phyloP scores from a whole-genome alignment of 2,329 filamentous ascomycete genomes.

The Talaromyces sp. region DNA sequence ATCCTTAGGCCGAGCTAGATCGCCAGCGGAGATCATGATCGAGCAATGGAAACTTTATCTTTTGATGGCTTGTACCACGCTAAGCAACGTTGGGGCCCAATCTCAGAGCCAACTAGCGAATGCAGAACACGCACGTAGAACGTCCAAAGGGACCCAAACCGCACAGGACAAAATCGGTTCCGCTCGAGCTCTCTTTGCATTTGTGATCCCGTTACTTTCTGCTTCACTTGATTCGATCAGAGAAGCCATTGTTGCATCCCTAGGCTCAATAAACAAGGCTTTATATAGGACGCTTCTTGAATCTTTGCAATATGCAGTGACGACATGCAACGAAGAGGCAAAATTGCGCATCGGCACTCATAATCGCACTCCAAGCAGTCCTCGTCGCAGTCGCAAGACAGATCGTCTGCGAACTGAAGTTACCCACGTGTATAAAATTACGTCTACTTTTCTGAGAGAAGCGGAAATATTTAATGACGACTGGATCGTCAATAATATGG shows the following conservation, averaged over 20 bases:
- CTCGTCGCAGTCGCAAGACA: conserved; percentile 75
- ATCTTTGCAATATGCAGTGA: conserved; percentile 81
- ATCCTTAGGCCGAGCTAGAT: conserved; percentile 50
- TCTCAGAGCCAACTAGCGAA: conserved; percentile 58
- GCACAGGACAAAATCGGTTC: conserved; percentile 78
- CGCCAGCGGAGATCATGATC: conserved; percentile 79
- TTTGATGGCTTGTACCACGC: conserved; percentile 92
- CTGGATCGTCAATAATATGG: conserved; percentile 84
- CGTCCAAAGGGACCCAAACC: conserved; percentile 64
- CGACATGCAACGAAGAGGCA: conserved; percentile 82
- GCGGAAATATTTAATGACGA: conserved; percentile 78
- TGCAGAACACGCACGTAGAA: conserved; percentile 75
- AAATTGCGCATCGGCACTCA: conserved; percentile 72
- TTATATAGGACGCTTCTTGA: conserved; percentile 89
- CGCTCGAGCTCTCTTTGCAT: conserved; percentile 83
- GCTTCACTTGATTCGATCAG: conserved; percentile 76
- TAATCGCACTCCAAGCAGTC: conserved; percentile 77
- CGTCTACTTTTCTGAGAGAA: conserved; percentile 80
- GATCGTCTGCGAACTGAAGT: conserved; percentile 89
- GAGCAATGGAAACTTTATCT: conserved; percentile 98
- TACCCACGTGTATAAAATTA: conserved; percentile 92
- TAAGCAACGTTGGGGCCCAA: conserved; percentile 74
- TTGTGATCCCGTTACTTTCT: conserved; percentile 81
- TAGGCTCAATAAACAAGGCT: conserved; percentile 92
- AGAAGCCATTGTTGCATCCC: conserved; percentile 83